Percentiles rank a stretch among this genome's conserved stretches.
These are phyloP conservation scores for Backusella circina DNA, from an alignment of 192 early-diverging fungal species.

Conservation along the genomic window DNA sequence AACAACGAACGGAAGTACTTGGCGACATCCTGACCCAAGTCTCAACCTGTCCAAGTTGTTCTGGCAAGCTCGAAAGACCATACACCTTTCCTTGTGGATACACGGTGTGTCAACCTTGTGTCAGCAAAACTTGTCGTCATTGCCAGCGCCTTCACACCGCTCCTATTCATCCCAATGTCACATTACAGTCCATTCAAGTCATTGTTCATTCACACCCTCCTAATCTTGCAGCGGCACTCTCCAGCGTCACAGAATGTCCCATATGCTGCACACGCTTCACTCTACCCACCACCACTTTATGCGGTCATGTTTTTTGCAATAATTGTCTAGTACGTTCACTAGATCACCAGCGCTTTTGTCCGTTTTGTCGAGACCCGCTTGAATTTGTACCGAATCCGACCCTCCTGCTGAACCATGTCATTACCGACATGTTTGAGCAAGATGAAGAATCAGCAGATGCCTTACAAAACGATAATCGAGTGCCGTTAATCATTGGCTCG, in stretches of 20 bases:
- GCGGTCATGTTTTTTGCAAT: slow-evolving; percentile 65
- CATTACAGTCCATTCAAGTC: slow-evolving; percentile 27
- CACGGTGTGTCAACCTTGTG: slow-evolving; percentile 28
- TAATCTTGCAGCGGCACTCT: not conserved
- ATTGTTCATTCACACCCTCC: not conserved
- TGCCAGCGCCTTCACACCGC: not conserved
- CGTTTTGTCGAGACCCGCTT: slow-evolving; percentile 12
- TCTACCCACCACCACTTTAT: slow-evolving; percentile 58
- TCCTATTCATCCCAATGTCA: slow-evolving; percentile 27
- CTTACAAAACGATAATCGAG: not conserved
- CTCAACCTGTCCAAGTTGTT: slow-evolving; percentile 34
- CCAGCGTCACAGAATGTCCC: slow-evolving; percentile 47
- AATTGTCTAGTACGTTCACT: slow-evolving; percentile 52
- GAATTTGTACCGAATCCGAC: not conserved
- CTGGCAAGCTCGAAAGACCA: slow-evolving; percentile 24
- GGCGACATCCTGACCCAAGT: not conserved
- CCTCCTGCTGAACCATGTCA: not conserved
- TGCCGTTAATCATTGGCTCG: slow-evolving; percentile 54
- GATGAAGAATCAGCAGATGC: not conserved
- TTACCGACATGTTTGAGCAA: not conserved
- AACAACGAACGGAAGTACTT: not conserved
- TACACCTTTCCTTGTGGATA: slow-evolving; percentile 41
- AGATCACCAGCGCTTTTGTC: slow-evolving; percentile 35
- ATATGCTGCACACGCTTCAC: slow-evolving; percentile 50
- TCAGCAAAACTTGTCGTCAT: slow-evolving; percentile 8